A percentile compares a stretch with the other conserved stretches of the same genome.
These are phyloP conservation scores for Pseudocercospora ulei DNA, from an alignment of 2,329 filamentous ascomycete genomes.

Conservation along the genomic window DNA sequence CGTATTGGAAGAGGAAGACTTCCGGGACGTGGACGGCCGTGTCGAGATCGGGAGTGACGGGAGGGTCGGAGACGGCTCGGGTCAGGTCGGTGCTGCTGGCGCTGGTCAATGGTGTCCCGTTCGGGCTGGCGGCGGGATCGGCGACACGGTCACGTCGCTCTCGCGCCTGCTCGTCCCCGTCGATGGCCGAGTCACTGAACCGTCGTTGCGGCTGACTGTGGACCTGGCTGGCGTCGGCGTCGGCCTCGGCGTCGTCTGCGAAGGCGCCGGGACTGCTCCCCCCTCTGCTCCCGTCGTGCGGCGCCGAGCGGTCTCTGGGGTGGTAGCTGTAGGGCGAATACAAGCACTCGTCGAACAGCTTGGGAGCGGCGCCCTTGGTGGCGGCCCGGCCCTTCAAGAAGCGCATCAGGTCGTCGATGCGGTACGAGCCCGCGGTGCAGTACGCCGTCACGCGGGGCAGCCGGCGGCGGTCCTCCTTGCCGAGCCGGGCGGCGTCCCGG, in stretches of 20 bases:
- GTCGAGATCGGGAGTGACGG: constrained; percentile 61
- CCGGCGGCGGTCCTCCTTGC: constrained; percentile 81
- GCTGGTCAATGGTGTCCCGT: constrained; percentile 14
- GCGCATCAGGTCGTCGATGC: constrained; percentile 78
- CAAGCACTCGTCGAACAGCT: constrained; percentile 93
- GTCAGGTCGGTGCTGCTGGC: constrained; percentile 13
- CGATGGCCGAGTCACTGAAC: constrained; percentile 63
- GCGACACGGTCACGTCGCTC: constrained; percentile 33
- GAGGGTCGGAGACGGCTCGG: constrained; percentile 16
- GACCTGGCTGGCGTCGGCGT: constrained; percentile 19
- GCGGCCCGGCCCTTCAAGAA: constrained; percentile 80
- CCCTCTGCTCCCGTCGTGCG: constrained; percentile 23
- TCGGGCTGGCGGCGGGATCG: constrained; percentile 14
- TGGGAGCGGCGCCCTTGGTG: constrained; percentile 69
- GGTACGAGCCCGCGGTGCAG: constrained; percentile 85
- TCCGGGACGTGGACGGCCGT: constrained; percentile 84
- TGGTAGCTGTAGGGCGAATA: constrained; percentile 85
- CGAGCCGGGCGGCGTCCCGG: constrained; percentile 80
- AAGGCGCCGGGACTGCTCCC: constrained; percentile 14
- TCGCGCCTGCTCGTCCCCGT: constrained; percentile 48
- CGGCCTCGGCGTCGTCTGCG: constrained; percentile 20
- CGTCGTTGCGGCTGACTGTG: constrained; percentile 48
- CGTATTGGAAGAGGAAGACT: constrained; percentile 93
- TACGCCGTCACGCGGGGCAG: constrained; percentile 91
- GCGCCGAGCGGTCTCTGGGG: constrained; percentile 22